Evolutionary conservation across 768 basidiomycete species (phyloP).

Genomic region (Cystofilobasidium capitatum): DNA sequence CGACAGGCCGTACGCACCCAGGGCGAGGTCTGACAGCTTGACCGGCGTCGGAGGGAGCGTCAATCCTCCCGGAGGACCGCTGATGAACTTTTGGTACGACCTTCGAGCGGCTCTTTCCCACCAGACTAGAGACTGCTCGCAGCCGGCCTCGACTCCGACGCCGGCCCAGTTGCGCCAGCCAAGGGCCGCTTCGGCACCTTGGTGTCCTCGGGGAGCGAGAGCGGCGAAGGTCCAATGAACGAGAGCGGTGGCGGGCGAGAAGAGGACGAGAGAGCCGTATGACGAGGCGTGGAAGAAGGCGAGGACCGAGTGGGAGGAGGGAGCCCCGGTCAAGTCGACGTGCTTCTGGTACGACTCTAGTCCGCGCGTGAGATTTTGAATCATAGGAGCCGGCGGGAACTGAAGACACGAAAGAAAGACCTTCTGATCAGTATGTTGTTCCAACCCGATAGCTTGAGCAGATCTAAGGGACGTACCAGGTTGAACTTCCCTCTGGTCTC

Average conservation of each 20-base stretch:
- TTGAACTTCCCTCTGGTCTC: slow-evolving; percentile 22
- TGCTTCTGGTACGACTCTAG: slow-evolving; percentile 43
- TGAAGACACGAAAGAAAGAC: slow-evolving; percentile 55
- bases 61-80: slow-evolving; percentile 83
- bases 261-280: slow-evolving; percentile 44
- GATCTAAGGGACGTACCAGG: slow-evolving; percentile 16
- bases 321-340: slow-evolving; percentile 63
- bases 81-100: slow-evolving; percentile 69
- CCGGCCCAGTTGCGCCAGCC: slow-evolving; percentile 94
- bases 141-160: slow-evolving; percentile 80
- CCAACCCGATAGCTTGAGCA: slow-evolving; percentile 31
- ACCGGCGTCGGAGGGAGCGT: slow-evolving; percentile 73
- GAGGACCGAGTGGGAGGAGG: slow-evolving; percentile 72
- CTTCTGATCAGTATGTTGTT: slow-evolving; percentile 60
- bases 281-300: slow-evolving; percentile 87
- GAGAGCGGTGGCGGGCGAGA: slow-evolving; percentile 49
- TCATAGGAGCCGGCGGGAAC: slow-evolving; percentile 58
- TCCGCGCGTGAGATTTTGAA: slow-evolving; percentile 21
- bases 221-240: slow-evolving; percentile 91
- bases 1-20: slow-evolving; percentile 78
- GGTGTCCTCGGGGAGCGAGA: slow-evolving; percentile 57
- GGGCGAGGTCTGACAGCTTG: slow-evolving; percentile 74
- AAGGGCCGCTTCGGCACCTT: slow-evolving; percentile 81
- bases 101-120: slow-evolving; percentile 58
- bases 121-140: slow-evolving; percentile 71